These are phyloP conservation scores for Tulasnella sp. DNA, from an alignment of 768 basidiomycete genomes.

Conservation along the genomic window DNA sequence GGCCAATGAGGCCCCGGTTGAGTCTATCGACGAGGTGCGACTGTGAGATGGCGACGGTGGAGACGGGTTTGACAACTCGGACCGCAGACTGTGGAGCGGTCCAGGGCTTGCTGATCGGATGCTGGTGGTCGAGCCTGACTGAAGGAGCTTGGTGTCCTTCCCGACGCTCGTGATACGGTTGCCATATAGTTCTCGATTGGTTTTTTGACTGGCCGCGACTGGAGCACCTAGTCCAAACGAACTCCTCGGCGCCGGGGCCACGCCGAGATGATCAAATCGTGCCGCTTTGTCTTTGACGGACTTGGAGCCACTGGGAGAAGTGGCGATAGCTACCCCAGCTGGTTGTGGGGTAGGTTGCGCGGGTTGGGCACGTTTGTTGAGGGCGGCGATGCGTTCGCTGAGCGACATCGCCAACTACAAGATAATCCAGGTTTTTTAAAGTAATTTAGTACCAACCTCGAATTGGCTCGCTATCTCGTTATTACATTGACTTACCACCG, in stretches of 20 bases:
- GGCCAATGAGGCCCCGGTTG: background rate
- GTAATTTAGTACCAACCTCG: too few relatives aligned
- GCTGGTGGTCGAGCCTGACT: background rate
- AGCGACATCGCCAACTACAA: slow-evolving; percentile 5
- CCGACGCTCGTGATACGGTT: slow-evolving; percentile 14
- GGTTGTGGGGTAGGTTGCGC: too few relatives aligned
- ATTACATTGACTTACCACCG: too few relatives aligned
- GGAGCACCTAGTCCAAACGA: slow-evolving; percentile 19
- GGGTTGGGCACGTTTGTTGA: background rate
- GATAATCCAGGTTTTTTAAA: too few relatives aligned
- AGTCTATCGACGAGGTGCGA: slow-evolving; percentile 9
- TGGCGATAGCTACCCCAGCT: background rate
- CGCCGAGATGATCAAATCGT: slow-evolving; percentile 11
- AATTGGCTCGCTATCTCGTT: too few relatives aligned
- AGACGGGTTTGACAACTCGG: background rate
- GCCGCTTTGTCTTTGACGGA: slow-evolving; percentile 15
- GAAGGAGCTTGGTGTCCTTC: background rate
- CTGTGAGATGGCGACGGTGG: slow-evolving; percentile 5
- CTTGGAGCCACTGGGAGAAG: background rate
- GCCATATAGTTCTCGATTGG: slow-evolving; percentile 17
- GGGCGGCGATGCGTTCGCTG: slow-evolving; percentile 14
- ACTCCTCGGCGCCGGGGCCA: slow-evolving; percentile 17
- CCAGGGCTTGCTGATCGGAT: background rate
- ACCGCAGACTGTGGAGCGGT: background rate
- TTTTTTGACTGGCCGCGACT: slow-evolving; percentile 8